A percentile compares a stretch with the other conserved stretches of the same genome.
phyloP scores from a whole-genome alignment of 2,329 filamentous ascomycete genomes.

The Scedosporium dehoogii region DNA sequence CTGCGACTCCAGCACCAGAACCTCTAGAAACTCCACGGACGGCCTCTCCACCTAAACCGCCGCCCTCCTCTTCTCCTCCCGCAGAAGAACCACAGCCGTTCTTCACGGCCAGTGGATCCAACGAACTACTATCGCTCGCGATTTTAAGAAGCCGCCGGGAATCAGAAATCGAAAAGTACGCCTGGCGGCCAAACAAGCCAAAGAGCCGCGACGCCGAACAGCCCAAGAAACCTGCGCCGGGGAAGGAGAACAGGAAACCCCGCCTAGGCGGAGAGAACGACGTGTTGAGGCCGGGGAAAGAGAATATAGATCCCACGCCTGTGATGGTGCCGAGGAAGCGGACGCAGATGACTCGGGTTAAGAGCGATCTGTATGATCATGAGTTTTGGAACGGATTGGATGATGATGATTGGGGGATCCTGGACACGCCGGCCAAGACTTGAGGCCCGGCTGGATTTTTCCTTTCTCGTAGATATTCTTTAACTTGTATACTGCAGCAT shows the following conservation, averaged over 20 bases:
- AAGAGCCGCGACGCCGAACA: constrained; percentile 10
- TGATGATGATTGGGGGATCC: no score
- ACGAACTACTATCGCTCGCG: constrained; percentile 23
- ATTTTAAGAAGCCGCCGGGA: constrained; percentile 24
- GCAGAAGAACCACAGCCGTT: constrained; percentile 17
- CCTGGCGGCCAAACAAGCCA: constrained; percentile 15
- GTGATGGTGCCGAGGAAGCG: background rate
- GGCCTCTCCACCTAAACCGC: constrained; percentile 6
- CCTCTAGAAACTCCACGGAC: background rate
- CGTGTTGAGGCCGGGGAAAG: background rate
- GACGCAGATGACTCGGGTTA: background rate
- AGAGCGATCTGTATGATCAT: background rate
- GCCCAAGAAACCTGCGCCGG: background rate
- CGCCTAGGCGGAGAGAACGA: background rate
- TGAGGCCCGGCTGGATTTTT: no score
- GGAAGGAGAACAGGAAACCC: background rate
- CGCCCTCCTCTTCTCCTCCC: constrained; percentile 8
- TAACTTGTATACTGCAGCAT: no score
- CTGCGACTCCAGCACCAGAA: background rate
- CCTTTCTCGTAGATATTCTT: no score
- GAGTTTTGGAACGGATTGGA: no score
- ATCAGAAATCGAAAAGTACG: constrained; percentile 20
- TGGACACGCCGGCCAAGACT: no score
- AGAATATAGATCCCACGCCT: background rate
- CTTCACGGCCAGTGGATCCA: constrained; percentile 26